Conservation (phyloP, 257 asterid genomes). For the Paulownia fortunei region DNA sequence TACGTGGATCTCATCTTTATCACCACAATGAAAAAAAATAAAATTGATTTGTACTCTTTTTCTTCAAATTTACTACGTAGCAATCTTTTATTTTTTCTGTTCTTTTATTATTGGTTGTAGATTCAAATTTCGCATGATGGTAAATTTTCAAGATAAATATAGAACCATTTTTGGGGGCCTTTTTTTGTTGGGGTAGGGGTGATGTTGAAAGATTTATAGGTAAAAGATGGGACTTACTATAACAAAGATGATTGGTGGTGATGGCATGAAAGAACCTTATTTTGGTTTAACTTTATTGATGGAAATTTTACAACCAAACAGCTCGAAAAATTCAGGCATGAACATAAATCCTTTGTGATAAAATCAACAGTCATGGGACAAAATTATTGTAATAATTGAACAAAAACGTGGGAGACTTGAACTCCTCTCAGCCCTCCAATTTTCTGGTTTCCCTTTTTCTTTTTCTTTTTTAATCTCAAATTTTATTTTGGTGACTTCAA, state of each 20-base stretch:
- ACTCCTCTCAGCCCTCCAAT: conserved; percentile 19
- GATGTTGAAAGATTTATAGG: no score
- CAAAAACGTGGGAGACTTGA: conserved; percentile 24
- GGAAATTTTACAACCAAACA: not conserved
- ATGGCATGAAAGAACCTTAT: not conserved
- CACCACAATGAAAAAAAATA: not conserved
- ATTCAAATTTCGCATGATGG: no score
- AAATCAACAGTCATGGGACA: not conserved
- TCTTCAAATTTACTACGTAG: no score
- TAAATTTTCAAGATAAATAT: not conserved
- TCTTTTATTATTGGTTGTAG: no score
- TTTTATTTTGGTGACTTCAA: not conserved
- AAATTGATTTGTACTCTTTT: not conserved
- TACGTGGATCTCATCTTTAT: conserved; percentile 31
- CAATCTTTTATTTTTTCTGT: not conserved
- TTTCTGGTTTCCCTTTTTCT: not conserved
- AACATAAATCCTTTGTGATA: not conserved
- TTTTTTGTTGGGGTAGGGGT: no score
- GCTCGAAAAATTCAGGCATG: not conserved
- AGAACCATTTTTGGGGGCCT: no score
- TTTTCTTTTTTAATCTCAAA: not conserved
- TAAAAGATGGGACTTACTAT: no score
- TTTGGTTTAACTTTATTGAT: not conserved
- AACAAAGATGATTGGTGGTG: not conserved
- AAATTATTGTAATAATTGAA: not conserved